Conservation (phyloP, 2,329 filamentous ascomycete species). For the Ophiognomonia clavigignenti-juglandacearum region DNA sequence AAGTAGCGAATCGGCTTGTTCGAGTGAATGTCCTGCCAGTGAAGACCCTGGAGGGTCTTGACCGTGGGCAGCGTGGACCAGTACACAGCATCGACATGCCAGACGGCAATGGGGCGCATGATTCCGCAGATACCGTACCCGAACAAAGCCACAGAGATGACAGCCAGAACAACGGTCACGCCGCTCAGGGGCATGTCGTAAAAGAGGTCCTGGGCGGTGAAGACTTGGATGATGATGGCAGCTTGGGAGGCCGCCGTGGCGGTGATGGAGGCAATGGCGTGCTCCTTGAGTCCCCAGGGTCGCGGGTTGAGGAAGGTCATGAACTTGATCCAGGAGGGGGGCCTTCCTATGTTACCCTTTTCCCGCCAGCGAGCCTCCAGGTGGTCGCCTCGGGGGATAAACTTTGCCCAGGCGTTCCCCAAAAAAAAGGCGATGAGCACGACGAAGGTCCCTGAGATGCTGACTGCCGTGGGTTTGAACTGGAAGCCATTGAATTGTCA, state of each 20-base stretch:
- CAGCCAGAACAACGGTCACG: constrained; percentile 41
- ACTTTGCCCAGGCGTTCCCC: constrained; percentile 41
- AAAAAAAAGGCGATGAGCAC: constrained; percentile 53
- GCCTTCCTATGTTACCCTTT: constrained; percentile 32
- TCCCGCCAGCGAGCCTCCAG: constrained; percentile 42
- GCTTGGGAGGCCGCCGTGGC: constrained; percentile 50
- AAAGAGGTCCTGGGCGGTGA: constrained; percentile 46
- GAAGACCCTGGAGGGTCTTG: constrained; percentile 48
- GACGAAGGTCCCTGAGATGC: constrained; percentile 49
- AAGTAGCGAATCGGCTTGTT: constrained; percentile 48
- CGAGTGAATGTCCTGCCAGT: constrained; percentile 45
- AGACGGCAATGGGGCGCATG: constrained; percentile 49
- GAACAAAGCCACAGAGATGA: constrained; percentile 50
- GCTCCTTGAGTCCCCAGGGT: constrained; percentile 51
- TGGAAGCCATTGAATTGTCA: no score
- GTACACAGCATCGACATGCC: constrained; percentile 52
- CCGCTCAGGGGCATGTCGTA: constrained; percentile 42
- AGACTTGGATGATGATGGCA: constrained; percentile 34
- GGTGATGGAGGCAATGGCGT: constrained; percentile 48
- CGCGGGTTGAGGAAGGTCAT: constrained; percentile 45
- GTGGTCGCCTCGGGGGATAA: constrained; percentile 49
- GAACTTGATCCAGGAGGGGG: constrained; percentile 35
- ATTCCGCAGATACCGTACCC: constrained; percentile 51
- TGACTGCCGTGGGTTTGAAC: constrained; percentile 48
- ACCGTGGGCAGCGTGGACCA: constrained; percentile 49